Conservation (phyloP, 768 basidiomycete species). For the Russula griseocarnosa region DNA sequence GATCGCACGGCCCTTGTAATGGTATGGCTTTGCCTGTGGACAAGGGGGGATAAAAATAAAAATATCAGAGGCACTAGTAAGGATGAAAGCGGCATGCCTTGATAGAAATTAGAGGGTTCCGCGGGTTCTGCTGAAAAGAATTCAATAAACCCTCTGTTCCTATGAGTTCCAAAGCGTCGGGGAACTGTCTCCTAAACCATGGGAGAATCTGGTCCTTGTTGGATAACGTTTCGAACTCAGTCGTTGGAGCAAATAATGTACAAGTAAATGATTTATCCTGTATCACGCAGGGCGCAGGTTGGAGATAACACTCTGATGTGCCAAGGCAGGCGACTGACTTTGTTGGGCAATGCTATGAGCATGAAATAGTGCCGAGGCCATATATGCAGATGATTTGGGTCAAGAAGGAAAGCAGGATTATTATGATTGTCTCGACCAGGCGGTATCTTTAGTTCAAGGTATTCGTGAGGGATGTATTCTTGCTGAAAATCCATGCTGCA, state of each 20-base stretch:
- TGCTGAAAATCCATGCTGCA: constrained; percentile 91
- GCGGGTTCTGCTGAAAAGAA: constrained; percentile 80
- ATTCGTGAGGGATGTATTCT: constrained; percentile 93
- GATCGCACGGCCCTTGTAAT: constrained; percentile 83
- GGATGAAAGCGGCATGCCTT: constrained; percentile 57
- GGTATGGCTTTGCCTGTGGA: constrained; percentile 75
- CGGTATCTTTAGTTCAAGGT: constrained; percentile 95
- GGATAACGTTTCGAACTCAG: constrained; percentile 65
- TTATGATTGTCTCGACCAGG: constrained; percentile 61
- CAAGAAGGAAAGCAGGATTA: constrained; percentile 71
- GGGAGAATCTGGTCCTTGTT: constrained; percentile 52
- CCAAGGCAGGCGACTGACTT: constrained; percentile 52
- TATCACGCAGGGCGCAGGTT: constrained; percentile 24
- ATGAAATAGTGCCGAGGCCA: constrained; percentile 99
- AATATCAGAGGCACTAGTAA: constrained; percentile 4
- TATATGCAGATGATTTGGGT: constrained; percentile 95
- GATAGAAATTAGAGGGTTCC: constrained; percentile 86
- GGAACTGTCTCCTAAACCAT: constrained; percentile 84
- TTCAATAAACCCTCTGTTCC: constrained; percentile 72
- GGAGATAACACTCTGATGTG: constrained; percentile 22
- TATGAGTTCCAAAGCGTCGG: constrained; percentile 81
- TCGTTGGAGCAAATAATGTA: constrained; percentile 87
- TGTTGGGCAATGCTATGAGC: constrained; percentile 97
- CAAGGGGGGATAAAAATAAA: constrained; percentile 5
- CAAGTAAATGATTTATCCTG: constrained; percentile 95